phyloP scores from a whole-genome alignment of 164 flowering plant species.

The Cinnamomum chago region DNA sequence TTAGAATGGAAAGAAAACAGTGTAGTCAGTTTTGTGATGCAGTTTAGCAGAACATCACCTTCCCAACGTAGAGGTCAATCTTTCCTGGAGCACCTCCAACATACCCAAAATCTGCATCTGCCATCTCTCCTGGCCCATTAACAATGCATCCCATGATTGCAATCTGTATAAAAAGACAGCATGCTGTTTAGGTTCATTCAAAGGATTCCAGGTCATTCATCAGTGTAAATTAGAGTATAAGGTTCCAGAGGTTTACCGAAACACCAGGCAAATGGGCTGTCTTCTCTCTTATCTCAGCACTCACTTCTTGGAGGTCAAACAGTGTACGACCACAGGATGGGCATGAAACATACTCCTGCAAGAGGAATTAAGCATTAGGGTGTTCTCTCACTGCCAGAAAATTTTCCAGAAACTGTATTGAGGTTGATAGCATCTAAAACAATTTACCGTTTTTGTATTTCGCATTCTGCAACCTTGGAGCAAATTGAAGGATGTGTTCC shows the following conservation, averaged over 20 bases:
- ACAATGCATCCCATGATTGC: slow-evolving; percentile 99
- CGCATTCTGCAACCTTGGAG: slow-evolving; percentile 99
- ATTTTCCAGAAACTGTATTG: not conserved
- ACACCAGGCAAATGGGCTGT: slow-evolving; percentile 98
- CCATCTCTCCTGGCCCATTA: slow-evolving; percentile 99
- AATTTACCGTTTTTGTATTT: slow-evolving; percentile 88
- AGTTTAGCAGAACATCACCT: slow-evolving; percentile 39
- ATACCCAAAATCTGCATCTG: slow-evolving; percentile 98
- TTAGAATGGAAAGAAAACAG: too few species aligned
- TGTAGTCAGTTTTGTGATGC: too few species aligned
- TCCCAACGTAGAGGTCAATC: slow-evolving; percentile 95
- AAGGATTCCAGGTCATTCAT: not conserved
- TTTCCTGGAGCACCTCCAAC: slow-evolving; percentile 99
- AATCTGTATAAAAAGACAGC: slow-evolving; percentile 44
- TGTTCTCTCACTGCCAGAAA: slow-evolving; percentile 6
- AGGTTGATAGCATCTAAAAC: not conserved
- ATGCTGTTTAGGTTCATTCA: not conserved
- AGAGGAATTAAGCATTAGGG: slow-evolving; percentile 1
- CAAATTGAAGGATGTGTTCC: slow-evolving; percentile 89
- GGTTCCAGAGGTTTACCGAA: slow-evolving; percentile 48
- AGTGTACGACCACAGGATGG: slow-evolving; percentile 97
- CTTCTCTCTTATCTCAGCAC: slow-evolving; percentile 91
- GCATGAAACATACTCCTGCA: slow-evolving; percentile 98
- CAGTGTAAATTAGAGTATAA: not conserved
- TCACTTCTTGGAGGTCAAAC: slow-evolving; percentile 95